Evolutionary conservation across 208 protist genomes (phyloP).

Genomic region (Wallacemonas collosoma): DNA sequence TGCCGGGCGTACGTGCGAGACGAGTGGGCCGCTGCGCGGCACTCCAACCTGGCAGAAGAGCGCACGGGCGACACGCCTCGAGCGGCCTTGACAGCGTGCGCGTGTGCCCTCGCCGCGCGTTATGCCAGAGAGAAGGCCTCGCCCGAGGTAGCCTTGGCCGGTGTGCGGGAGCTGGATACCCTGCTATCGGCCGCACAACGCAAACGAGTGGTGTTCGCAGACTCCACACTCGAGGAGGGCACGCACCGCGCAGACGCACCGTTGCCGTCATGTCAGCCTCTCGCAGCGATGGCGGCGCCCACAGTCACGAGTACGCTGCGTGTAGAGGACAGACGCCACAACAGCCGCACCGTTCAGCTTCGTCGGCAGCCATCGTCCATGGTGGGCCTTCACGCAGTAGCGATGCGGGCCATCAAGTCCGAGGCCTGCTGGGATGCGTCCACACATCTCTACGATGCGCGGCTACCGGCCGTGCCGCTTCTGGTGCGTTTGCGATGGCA

Average conservation of each 20-base stretch:
- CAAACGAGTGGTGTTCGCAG: slow-evolving; percentile 29
- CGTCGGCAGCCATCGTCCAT: slow-evolving; percentile 58
- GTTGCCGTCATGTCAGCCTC: too few species aligned
- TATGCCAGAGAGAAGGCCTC: slow-evolving; percentile 62
- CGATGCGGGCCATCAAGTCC: slow-evolving; percentile 45
- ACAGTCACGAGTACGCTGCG: slow-evolving; percentile 12
- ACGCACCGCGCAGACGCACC: neutral
- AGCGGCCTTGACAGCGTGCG: slow-evolving; percentile 59
- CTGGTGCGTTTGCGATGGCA: slow-evolving; percentile 83
- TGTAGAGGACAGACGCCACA: slow-evolving; percentile 45
- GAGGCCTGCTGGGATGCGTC: slow-evolving; percentile 31
- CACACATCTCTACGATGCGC: slow-evolving; percentile 26
- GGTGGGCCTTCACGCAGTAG: slow-evolving; percentile 55
- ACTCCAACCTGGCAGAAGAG: slow-evolving; percentile 49
- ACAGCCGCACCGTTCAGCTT: slow-evolving; percentile 34
- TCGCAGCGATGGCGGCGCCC: neutral
- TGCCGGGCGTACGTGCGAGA: slow-evolving; percentile 87
- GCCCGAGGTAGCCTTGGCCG: slow-evolving; percentile 53
- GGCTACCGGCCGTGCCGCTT: slow-evolving; percentile 46
- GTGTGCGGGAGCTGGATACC: slow-evolving; percentile 64
- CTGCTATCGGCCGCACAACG: slow-evolving; percentile 29
- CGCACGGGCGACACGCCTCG: slow-evolving; percentile 49
- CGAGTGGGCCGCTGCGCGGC: slow-evolving; percentile 71
- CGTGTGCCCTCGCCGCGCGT: slow-evolving; percentile 54
- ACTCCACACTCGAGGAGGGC: slow-evolving; percentile 9